Base-by-base conservation (phyloP, 2,329 filamentous ascomycete genomes). In the Pestalotiopsis sp. region DNA sequence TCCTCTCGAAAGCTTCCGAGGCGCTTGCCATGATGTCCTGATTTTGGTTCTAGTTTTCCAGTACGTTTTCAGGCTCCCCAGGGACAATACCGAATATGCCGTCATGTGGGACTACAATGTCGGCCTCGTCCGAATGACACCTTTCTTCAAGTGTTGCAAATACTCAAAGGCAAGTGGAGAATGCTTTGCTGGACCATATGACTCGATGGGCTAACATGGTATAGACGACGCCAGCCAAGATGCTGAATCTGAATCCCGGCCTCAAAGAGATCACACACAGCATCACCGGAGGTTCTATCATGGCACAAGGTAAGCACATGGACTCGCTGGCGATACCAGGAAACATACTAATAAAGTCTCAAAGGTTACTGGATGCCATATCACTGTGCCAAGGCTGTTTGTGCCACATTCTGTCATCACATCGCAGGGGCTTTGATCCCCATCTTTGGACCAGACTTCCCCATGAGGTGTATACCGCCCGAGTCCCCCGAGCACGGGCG, bases 31-130 rank as follows among this genome's bases (percentile, higher is more conserved):
- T 17, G 36, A 31, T 5, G 71, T 70, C 63, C 73, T 76, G 65
- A 76, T 68, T 36, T 57, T 66, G 68, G 7, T 72, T 71, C 67
- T 71, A 96, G 93, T 94, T 31, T 95, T 95, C 78, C 90, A 94
- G 74, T 98, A 98, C 80, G 90, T 88, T 45, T 98, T 97, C 84
- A 88, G 85, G 73, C 78, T 92, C 3, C 92, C 92, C 0, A 89
- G 86, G 12, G 88, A 92, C 60, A 86, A 91, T 1, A 86, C 85
- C 71, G 85, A 88, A 66, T 95, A 92, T 78, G 89, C 88, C 0
- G 90, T 98, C 70, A 94, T 98, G 89, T 99, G 96, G 96, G 96
- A 99, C 80, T 98, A 98, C 82, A 95, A 97, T 75, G 90, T 95
- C 70, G 96, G 96, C 9, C 90, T 98, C 38, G 95, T 98, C 71